phyloP scores from a whole-genome alignment of 1,139 yeast genomes.

The Pichiaceae sp. region DNA sequence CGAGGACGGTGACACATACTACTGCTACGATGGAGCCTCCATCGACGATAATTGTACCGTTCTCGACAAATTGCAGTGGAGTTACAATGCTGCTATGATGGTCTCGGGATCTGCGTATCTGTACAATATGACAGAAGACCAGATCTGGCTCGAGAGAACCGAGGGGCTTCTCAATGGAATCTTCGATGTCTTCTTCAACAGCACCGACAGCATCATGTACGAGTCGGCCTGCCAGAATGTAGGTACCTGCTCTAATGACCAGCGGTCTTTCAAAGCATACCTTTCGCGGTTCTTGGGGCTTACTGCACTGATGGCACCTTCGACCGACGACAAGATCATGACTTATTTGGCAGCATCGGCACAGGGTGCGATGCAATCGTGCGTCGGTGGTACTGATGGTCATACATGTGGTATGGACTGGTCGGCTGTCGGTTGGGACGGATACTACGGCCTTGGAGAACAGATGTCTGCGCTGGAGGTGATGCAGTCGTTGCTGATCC shows the following conservation, averaged over 20 bases:
- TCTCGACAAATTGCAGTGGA: conserved; percentile 64
- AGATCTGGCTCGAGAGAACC: conserved; percentile 60
- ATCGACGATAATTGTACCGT: conserved; percentile 55
- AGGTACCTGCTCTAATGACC: conserved; percentile 72
- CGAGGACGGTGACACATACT: conserved; percentile 34
- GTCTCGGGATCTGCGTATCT: conserved; percentile 77
- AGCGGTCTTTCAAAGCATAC: conserved; percentile 82
- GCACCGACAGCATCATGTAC: conserved; percentile 43
- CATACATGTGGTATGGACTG: conserved; percentile 87
- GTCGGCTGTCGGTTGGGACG: conserved; percentile 70
- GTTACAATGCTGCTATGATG: conserved; percentile 79
- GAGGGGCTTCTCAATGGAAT: conserved; percentile 40
- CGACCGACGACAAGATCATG: conserved; percentile 44
- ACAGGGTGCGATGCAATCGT: conserved; percentile 68
- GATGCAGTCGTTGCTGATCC: conserved; percentile 54
- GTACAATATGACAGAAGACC: conserved; percentile 64
- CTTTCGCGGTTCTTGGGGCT: conserved; percentile 68
- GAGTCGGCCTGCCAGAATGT: conserved; percentile 76
- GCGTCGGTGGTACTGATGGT: conserved; percentile 82
- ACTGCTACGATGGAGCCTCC: conserved; percentile 73
- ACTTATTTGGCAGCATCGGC: conserved; percentile 55
- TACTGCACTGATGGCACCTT: conserved; percentile 67
- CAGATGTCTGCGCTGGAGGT: conserved; percentile 84
- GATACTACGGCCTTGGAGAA: conserved; percentile 82
- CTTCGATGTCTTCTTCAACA: conserved; percentile 49